Conservation (phyloP, 148 eudicot genomes). For the Chenopodium berlandieri region DNA sequence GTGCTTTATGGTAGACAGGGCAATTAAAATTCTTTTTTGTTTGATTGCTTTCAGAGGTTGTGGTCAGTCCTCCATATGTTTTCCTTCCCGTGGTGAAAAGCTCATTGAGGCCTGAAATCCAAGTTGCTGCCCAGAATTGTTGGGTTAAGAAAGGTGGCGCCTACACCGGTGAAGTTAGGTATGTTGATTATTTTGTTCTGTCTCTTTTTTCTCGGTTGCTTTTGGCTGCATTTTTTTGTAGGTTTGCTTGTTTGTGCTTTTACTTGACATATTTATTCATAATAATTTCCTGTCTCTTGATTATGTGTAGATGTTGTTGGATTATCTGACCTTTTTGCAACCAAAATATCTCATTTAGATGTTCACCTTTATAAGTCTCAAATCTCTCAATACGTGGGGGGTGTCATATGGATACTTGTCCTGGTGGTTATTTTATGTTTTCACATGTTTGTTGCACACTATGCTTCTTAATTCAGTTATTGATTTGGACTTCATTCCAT, state of each 20-base stretch:
- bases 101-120: slow-evolving; percentile 57
- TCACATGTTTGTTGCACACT: not conserved
- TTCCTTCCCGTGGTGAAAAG: slow-evolving; percentile 57
- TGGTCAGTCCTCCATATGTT: slow-evolving; percentile 70
- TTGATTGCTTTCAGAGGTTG: slow-evolving; percentile 56
- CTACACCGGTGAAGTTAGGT: slow-evolving; percentile 86
- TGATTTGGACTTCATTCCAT: not conserved
- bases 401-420: not conserved
- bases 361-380: not conserved
- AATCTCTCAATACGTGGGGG: not conserved
- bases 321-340: not conserved
- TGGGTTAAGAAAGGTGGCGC: slow-evolving; percentile 92
- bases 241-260: not conserved
- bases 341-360: not conserved
- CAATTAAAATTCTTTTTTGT: not conserved
- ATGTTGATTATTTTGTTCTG: slow-evolving; percentile 16
- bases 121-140: slow-evolving; percentile 82
- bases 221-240: not conserved
- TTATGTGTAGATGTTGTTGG: not conserved
- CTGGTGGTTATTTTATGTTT: not conserved
- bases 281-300: not conserved
- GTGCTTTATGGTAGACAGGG: not conserved
- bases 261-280: not conserved
- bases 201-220: not conserved
- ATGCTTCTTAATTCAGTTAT: no score